Percentiles rank a stretch among this genome's conserved stretches.
Conservation (phyloP, 1,284 basidiomycete species). For the Apiotrichum domesticum region DNA sequence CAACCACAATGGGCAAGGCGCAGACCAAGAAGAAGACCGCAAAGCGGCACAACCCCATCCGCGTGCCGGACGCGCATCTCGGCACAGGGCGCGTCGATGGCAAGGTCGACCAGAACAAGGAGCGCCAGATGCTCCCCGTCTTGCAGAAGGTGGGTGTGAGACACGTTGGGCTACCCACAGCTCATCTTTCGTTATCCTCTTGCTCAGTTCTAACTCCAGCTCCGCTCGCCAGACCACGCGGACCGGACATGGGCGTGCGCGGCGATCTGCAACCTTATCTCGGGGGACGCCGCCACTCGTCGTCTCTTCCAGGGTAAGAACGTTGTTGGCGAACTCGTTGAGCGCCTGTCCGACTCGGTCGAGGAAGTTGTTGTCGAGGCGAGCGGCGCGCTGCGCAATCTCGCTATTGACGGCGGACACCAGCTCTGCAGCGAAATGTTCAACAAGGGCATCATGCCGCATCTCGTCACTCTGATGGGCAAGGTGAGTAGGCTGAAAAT, state of each 20-base stretch:
- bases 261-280: slow-evolving; percentile 81
- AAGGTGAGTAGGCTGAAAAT: slow-evolving; percentile 27
- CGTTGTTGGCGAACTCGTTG: slow-evolving; percentile 77
- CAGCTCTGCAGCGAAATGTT: slow-evolving; percentile 94
- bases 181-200: too few species aligned
- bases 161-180: too few species aligned
- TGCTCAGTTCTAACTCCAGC: slow-evolving; percentile 20
- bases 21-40: slow-evolving; percentile 59
- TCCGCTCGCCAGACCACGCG: slow-evolving; percentile 56
- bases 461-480: slow-evolving; percentile 34
- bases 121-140: slow-evolving; percentile 71
- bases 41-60: slow-evolving; percentile 80
- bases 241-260: slow-evolving; percentile 91
- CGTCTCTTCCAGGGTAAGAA: slow-evolving; percentile 83
- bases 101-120: slow-evolving; percentile 54
- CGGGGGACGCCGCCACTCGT: slow-evolving; percentile 78
- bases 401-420: slow-evolving; percentile 87
- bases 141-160: slow-evolving; percentile 64
- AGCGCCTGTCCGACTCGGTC: slow-evolving; percentile 70
- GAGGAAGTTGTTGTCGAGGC: slow-evolving; percentile 84
- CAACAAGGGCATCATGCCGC: slow-evolving; percentile 82
- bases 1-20: slow-evolving; percentile 68
- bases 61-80: slow-evolving; percentile 83
- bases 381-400: slow-evolving; percentile 73
- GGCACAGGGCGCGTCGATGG: slow-evolving; percentile 56